Evolutionary conservation across 2,329 filamentous ascomycete genomes (phyloP), one percentile per base, ranked within the genome.

Genomic region (Paraphaeosphaeria minitans): DNA sequence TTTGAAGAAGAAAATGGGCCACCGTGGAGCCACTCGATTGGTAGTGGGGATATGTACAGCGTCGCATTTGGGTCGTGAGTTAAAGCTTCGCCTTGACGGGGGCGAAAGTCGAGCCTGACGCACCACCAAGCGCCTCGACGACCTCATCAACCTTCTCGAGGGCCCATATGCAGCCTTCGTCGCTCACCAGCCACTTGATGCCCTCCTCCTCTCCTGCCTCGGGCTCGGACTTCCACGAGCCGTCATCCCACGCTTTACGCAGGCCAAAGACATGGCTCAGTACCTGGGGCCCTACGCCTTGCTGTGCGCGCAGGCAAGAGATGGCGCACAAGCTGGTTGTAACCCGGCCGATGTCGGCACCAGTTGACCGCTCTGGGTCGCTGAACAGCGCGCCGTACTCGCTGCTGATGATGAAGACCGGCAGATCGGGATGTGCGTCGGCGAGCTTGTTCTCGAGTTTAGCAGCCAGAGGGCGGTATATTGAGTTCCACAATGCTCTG

Each of bases 231-330:
- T 77, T 83, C 75, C 76, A 83, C 21, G 79, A 81, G 1, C 88
- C 90, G 74, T 92, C 88, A 63, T 90, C 86, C 53, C 89, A 82
- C 0, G 87, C 90, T 80, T 95, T 95, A 58, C 89, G 78, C 76
- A 96, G 72, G 0, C 92, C 92, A 78, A 93, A 94, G 0, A 95
- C 83, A 76, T 96, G 92, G 65, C 88, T 92, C 19, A 90, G 78
- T 13, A 96, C 90, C 80, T 95, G 92, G 1, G 91, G 92, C 0
- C 87, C 92, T 0, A 95, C 92, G 0, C 92, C 92, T 10, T 89
- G 90, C 81, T 95, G 92, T 46, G 91, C 85, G 3, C 92, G 79
- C 73, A 96, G 74, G 68, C 90, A 93, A 5, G 90, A 83, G 31
- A 96, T 83, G 0, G 89, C 92, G 4, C 93, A 82, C 13, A 95